A percentile compares a stretch with the other conserved stretches of the same genome.
Conservation (phyloP, 2,329 filamentous ascomycete genomes). For the Claviceps sorghi region DNA sequence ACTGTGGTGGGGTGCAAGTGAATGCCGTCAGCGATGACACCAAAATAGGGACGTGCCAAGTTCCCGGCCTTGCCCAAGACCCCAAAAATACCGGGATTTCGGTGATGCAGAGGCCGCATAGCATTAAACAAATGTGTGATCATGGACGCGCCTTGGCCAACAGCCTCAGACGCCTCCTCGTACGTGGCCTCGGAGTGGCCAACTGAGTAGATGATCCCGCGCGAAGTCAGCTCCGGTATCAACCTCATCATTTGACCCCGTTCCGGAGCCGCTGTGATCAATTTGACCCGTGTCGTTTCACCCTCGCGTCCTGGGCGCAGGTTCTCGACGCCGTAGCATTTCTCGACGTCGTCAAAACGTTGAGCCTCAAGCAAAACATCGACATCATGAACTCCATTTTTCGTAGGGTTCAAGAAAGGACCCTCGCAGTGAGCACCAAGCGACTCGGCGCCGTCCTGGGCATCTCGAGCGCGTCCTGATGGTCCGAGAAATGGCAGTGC, state of each 20-base stretch:
- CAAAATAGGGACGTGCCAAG: constrained; percentile 58
- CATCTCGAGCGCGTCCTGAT: constrained; percentile 42
- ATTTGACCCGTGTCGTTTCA: constrained; percentile 42
- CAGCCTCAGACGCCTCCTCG: constrained; percentile 59
- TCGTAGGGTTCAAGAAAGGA: constrained; percentile 67
- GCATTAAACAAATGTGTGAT: constrained; percentile 91
- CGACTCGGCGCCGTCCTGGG: constrained; percentile 65
- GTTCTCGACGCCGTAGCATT: constrained; percentile 60
- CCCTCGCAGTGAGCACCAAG: constrained; percentile 86
- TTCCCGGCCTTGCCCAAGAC: constrained; percentile 55
- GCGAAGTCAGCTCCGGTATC: constrained; percentile 50
- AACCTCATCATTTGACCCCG: constrained; percentile 52
- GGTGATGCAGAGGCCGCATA: constrained; percentile 80
- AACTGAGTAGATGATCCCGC: constrained; percentile 62
- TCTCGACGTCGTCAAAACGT: constrained; percentile 49
- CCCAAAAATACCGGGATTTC: constrained; percentile 82
- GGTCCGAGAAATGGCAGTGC: constrained; percentile 66
- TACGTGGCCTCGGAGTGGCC: constrained; percentile 82
- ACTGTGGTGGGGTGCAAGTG: constrained; percentile 79
- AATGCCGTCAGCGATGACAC: constrained; percentile 80
- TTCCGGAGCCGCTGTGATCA: constrained; percentile 81
- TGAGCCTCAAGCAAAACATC: constrained; percentile 53
- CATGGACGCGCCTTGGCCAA: constrained; percentile 68
- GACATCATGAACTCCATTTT: constrained; percentile 74
- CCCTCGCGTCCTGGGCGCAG: constrained; percentile 28